These are phyloP conservation scores for Mycosphaerella sp. DNA, from an alignment of 2,329 filamentous ascomycete species.

Conservation along the genomic window DNA sequence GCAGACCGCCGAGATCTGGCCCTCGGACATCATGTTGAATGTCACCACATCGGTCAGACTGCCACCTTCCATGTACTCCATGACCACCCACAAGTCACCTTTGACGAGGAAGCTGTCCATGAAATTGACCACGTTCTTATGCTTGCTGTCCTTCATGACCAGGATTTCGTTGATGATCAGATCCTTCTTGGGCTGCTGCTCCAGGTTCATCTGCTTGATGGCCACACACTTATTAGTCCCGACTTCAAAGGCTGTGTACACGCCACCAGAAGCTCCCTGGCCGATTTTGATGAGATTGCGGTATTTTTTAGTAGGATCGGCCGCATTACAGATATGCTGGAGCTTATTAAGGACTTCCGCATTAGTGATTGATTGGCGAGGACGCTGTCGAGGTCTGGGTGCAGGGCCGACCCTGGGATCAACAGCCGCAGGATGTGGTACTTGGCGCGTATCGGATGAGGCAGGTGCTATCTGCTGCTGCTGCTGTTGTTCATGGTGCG, in stretches of 20 bases:
- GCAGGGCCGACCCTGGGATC: slow-evolving; percentile 47
- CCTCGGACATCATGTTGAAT: slow-evolving; percentile 98
- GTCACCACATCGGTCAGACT: slow-evolving; percentile 97
- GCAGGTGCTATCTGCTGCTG: slow-evolving; percentile 39
- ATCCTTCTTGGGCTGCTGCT: slow-evolving; percentile 98
- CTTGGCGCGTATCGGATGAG: slow-evolving; percentile 18
- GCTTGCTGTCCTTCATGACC: slow-evolving; percentile 98
- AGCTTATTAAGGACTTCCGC: slow-evolving; percentile 78
- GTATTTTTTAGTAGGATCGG: slow-evolving; percentile 84
- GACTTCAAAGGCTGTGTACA: slow-evolving; percentile 83
- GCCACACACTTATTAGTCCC: slow-evolving; percentile 82
- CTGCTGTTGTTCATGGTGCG: slow-evolving; percentile 36
- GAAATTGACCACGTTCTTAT: slow-evolving; percentile 99
- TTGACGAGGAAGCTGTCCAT: slow-evolving; percentile 90
- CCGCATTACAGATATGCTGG: slow-evolving; percentile 82
- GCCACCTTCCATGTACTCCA: slow-evolving; percentile 99
- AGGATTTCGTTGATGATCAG: slow-evolving; percentile 98
- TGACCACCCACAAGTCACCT: slow-evolving; percentile 95
- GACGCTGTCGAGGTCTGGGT: slow-evolving; percentile 67
- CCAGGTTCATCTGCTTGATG: slow-evolving; percentile 99
- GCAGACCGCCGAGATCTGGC: slow-evolving; percentile 93
- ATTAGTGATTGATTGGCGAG: slow-evolving; percentile 61
- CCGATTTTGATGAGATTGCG: slow-evolving; percentile 88
- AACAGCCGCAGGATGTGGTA: slow-evolving; percentile 36
- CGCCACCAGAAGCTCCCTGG: slow-evolving; percentile 92